phyloP scores from a whole-genome alignment of 257 asterid species.

The Asclepias syriaca region DNA sequence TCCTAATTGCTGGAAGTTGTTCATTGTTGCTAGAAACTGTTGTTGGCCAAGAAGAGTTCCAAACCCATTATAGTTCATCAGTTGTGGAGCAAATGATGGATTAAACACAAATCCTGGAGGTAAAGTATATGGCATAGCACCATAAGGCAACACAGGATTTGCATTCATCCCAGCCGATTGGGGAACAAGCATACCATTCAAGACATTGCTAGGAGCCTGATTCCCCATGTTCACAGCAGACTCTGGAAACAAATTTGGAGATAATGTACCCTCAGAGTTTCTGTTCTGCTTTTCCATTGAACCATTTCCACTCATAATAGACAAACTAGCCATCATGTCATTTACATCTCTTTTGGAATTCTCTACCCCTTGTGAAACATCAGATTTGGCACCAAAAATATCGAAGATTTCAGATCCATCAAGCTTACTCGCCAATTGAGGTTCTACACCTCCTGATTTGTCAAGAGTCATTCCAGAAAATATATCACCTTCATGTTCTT shows the following conservation, averaged over 20 bases:
- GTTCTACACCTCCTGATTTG: conserved; percentile 36
- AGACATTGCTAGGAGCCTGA: conserved; percentile 35
- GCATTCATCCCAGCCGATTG: conserved; percentile 51
- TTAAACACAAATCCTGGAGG: conserved; percentile 66
- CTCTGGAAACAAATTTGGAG: conserved; percentile 28
- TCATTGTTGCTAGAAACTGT: conserved; percentile 79
- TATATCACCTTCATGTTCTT: conserved; percentile 47
- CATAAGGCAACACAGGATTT: conserved; percentile 52
- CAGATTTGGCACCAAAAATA: conserved; percentile 49
- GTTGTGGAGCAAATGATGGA: conserved; percentile 56
- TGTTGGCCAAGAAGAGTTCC: conserved; percentile 74
- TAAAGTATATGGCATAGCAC: conserved; percentile 54
- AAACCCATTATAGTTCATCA: conserved; percentile 53
- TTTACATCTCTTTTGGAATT: conserved; percentile 37
- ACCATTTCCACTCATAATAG: conserved; percentile 43
- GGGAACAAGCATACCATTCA: conserved; percentile 44
- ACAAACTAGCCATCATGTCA: conserved; percentile 55
- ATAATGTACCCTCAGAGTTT: conserved; percentile 22
- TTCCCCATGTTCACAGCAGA: conserved; percentile 30
- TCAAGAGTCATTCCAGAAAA: conserved; percentile 60
- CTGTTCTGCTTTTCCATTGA: conserved; percentile 40
- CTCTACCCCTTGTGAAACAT: conserved; percentile 31
- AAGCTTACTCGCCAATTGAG: conserved; percentile 27
- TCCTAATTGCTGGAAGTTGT: conserved; percentile 82
- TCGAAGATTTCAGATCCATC: conserved; percentile 57